Evolutionary conservation across 805 yeast genomes (phyloP).

Genomic region (Starmerella scarabaei): DNA sequence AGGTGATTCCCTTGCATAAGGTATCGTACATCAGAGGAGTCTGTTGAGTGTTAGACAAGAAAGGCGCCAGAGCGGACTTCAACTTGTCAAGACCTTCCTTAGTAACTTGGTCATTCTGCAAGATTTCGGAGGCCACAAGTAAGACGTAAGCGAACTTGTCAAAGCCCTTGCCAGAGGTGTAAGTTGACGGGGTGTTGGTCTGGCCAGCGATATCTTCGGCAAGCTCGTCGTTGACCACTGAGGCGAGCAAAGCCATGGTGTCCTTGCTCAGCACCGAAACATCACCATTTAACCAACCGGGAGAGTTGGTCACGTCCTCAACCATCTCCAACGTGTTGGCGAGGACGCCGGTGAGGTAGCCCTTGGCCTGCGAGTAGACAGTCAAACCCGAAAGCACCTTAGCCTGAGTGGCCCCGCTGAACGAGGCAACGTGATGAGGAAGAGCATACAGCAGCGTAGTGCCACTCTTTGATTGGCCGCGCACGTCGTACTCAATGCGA

Average conservation of each 20-base stretch:
- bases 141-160: slow-evolving; percentile 85
- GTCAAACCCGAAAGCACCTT: slow-evolving; percentile 23
- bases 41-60: slow-evolving; percentile 53
- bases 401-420: slow-evolving; percentile 27
- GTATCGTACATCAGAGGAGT: slow-evolving; percentile 69
- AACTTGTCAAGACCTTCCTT: slow-evolving; percentile 40
- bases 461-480: slow-evolving; percentile 37
- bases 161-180: slow-evolving; percentile 73
- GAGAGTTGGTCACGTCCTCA: slow-evolving; percentile 31
- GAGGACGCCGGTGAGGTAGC: slow-evolving; percentile 30
- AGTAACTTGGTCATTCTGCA: slow-evolving; percentile 45
- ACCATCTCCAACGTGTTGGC: slow-evolving; percentile 26
- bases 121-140: slow-evolving; percentile 53
- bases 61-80: slow-evolving; percentile 56
- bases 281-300: slow-evolving; percentile 48
- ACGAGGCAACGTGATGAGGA: slow-evolving; percentile 49
- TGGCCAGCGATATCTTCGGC: slow-evolving; percentile 42
- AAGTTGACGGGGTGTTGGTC: slow-evolving; percentile 73
- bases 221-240: slow-evolving; percentile 42
- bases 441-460: slow-evolving; percentile 43
- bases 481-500: slow-evolving; percentile 36
- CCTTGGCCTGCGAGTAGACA: slow-evolving; percentile 39
- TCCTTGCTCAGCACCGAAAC: slow-evolving; percentile 31
- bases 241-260: slow-evolving; percentile 32
- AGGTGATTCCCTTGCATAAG: slow-evolving; percentile 37